phyloP scores from a whole-genome alignment of 495 filamentous ascomycete genomes.

The Aspergillus biplanus region DNA sequence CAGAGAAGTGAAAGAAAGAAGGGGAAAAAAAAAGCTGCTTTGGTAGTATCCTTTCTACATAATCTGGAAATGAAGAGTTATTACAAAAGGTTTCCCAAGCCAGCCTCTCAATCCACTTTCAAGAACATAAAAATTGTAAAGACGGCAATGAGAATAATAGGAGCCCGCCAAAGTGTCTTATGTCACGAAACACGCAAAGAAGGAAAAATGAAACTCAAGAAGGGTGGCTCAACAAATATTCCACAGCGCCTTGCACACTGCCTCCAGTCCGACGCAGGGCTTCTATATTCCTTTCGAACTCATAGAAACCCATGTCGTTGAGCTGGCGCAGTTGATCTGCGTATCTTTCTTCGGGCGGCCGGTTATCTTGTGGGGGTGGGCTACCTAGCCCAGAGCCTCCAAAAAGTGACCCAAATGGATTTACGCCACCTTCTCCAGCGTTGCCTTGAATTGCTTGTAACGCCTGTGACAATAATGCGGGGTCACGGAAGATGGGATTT shows the following conservation, averaged over 20 bases:
- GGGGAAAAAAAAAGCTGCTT: constrained; percentile 1
- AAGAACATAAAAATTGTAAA: constrained; percentile 14
- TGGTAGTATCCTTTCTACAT: constrained; percentile 16
- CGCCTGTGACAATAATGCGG: constrained; percentile 50
- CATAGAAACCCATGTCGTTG: constrained; percentile 99
- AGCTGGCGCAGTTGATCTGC: constrained; percentile 87
- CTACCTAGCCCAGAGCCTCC: constrained; percentile 46
- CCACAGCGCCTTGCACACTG: constrained; percentile 92
- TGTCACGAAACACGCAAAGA: neutral
- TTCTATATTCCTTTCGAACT: constrained; percentile 91
- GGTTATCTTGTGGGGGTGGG: constrained; percentile 63
- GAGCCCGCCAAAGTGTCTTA: constrained; percentile 11
- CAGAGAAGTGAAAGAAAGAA: neutral
- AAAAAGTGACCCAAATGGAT: constrained; percentile 44
- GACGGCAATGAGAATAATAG: constrained; percentile 4
- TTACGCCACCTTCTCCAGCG: constrained; percentile 34
- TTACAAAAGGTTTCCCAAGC: constrained; percentile 14
- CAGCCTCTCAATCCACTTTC: constrained; percentile 11
- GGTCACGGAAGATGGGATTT: constrained; percentile 54
- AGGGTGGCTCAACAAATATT: constrained; percentile 61
- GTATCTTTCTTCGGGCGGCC: constrained; percentile 92
- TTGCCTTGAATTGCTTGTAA: constrained; percentile 50
- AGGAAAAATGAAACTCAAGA: constrained; percentile 18
- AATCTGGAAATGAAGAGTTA: constrained; percentile 1
- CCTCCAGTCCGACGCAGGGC: constrained; percentile 89